Percentiles rank a stretch among this genome's conserved stretches.
Conservation (phyloP, 345 rosid genomes). For the Erysimum cheiranthoides region DNA sequence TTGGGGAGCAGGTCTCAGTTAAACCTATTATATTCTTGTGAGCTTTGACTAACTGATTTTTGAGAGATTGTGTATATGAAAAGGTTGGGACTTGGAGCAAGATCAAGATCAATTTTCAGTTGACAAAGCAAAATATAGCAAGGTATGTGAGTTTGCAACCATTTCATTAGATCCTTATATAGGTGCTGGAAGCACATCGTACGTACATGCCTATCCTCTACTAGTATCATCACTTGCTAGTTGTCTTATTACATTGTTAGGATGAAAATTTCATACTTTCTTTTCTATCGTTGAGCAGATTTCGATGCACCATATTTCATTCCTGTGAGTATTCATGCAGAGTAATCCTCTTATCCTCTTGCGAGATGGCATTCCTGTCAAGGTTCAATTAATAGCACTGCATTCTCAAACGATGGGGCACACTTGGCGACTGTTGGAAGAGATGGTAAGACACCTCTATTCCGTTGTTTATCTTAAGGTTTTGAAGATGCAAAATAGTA, state of each 20-base stretch:
- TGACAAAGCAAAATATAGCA: constrained; percentile 90
- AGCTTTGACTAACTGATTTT: constrained; percentile 15
- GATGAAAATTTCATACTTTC: constrained; percentile 20
- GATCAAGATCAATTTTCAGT: constrained; percentile 69
- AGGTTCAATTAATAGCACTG: constrained; percentile 87
- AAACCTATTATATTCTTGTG: neutral
- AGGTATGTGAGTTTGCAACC: constrained; percentile 57
- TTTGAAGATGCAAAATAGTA: too few species aligned
- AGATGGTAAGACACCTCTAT: constrained; percentile 67
- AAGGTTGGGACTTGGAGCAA: constrained; percentile 48
- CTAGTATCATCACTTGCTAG: constrained; percentile 16
- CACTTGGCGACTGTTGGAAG: constrained; percentile 97
- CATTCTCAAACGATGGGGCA: constrained; percentile 85
- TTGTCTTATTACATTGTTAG: neutral
- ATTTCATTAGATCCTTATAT: constrained; percentile 20
- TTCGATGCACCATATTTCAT: constrained; percentile 31
- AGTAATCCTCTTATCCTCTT: constrained; percentile 94
- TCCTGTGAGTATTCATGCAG: constrained; percentile 57
- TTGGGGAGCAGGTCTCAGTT: constrained; percentile 40
- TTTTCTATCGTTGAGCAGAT: constrained; percentile 23
- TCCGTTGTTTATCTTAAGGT: neutral
- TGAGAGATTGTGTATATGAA: constrained; percentile 20
- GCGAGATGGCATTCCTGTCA: constrained; percentile 99
- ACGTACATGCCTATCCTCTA: constrained; percentile 1
- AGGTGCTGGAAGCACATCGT: constrained; percentile 8